Base-by-base conservation (phyloP, 257 asterid genomes). In the Przewalskia tangutica region DNA sequence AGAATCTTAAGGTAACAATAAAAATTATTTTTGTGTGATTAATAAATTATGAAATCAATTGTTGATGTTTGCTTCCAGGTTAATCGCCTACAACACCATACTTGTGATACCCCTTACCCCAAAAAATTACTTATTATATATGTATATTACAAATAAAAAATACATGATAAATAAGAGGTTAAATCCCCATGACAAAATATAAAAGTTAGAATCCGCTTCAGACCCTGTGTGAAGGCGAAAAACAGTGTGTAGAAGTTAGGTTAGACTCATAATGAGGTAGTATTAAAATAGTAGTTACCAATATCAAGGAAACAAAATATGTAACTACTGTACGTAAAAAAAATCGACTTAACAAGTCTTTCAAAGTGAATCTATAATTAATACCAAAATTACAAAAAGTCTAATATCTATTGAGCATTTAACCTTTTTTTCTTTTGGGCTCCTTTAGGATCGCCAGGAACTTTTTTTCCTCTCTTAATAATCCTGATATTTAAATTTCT, bases 401-500 rank as follows among this genome's bases (percentile, higher is more conserved):
- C 79, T 73, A 73, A 48, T 75, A 7, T 50, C 79, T 75, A 75
- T 1, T 75, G 50, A 3, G 23, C 79, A 2, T 50, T 75, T 75
- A 50, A 75, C 13, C 20, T 73, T 13, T 65, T 65, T 7, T 56
- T n/a, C 4, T 58, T 4, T 7, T 4, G 10, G 18, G 40, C 1
- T 23, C 12, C 62, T 11, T 17, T 20, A 3, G 46, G 60, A 13
- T 50, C 50, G 12, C 44, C 12, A 50, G 79, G 62, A 75, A 16
- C 79, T 7, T 6, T 48, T 75, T 51, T 12, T 48, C 50, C 42
- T 4, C 23, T 80, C 67, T 63, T 80, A 7, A 44, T 79, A 36
- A 10, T 79, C 83, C 46, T 40, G 32, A 89, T 88, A 77, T 77
- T 86, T 77, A 71, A 89, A 82, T 76, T 53, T 79, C 89, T 89